A percentile compares a stretch with the other conserved stretches of the same genome.
phyloP scores from a whole-genome alignment of 1,139 yeast genomes.

The Candida dubliniensis region DNA sequence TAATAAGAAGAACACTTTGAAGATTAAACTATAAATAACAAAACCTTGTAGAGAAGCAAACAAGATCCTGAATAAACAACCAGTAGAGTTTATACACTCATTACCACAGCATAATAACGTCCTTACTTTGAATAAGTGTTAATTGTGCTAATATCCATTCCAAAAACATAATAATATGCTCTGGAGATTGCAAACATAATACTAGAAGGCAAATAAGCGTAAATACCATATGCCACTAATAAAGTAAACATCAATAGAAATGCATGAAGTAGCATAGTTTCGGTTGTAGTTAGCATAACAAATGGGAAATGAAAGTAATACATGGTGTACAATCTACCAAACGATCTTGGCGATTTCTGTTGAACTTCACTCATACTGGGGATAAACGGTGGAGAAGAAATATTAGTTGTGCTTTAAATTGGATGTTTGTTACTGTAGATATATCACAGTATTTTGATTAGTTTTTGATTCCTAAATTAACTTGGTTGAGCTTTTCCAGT shows the following conservation, averaged over 20 bases:
- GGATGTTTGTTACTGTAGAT: too few species aligned
- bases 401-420: too few species aligned
- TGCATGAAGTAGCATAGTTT: constrained; percentile 32
- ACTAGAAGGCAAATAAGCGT: constrained; percentile 35
- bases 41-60: too few species aligned
- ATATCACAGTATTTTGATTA: too few species aligned
- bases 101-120: too few species aligned
- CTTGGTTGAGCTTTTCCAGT: too few species aligned
- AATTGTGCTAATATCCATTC: constrained; percentile 18
- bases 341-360: constrained; percentile 9
- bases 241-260: constrained; percentile 31
- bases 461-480: too few species aligned
- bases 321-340: constrained; percentile 24
- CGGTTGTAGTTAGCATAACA: constrained; percentile 39
- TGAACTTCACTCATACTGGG: neutral
- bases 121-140: neutral
- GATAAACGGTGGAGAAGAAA: too few species aligned
- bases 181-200: constrained; percentile 32
- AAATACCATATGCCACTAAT: constrained; percentile 40
- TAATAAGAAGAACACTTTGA: too few species aligned
- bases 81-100: too few species aligned
- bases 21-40: neutral
- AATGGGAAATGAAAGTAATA: constrained; percentile 42
- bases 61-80: too few species aligned
- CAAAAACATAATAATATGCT: constrained; percentile 38